phyloP scores from a whole-genome alignment of 208 protist species.

The Novymonas esmeraldas region DNA sequence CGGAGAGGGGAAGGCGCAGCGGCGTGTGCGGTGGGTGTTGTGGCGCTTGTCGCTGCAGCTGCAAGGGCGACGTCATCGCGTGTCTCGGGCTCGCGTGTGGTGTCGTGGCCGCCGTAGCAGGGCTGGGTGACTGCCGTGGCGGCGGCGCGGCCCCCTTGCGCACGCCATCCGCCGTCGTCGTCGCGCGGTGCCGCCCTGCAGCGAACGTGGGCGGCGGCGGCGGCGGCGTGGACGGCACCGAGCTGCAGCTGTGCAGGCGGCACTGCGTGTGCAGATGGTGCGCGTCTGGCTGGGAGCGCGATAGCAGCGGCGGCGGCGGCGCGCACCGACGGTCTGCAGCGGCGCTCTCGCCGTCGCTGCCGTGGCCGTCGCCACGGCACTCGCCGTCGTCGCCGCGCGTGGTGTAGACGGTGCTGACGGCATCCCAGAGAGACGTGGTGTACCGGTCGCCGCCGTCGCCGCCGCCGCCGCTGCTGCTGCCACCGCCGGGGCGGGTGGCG shows the following conservation, averaged over 20 bases:
- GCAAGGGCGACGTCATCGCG: neutral
- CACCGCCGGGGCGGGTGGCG: neutral
- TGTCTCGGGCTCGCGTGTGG: neutral
- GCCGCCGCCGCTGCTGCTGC: neutral
- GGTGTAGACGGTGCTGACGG: conserved; percentile 16
- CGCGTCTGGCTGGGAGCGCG: neutral
- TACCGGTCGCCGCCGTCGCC: neutral
- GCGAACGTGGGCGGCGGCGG: neutral
- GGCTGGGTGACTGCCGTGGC: neutral
- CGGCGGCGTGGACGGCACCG: neutral
- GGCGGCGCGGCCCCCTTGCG: conserved; percentile 12
- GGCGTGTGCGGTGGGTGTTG: neutral
- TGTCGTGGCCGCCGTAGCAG: neutral
- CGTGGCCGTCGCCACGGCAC: neutral
- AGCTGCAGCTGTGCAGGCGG: neutral
- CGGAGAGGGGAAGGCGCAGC: neutral
- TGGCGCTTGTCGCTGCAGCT: neutral
- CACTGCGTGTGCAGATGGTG: neutral
- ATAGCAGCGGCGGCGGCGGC: neutral
- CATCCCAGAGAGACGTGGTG: conserved; percentile 7
- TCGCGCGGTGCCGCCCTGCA: too few species aligned
- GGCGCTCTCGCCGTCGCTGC: neutral
- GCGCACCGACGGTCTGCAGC: too few species aligned
- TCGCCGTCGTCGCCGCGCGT: conserved; percentile 5
- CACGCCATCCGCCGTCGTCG: neutral